These are phyloP conservation scores for Arthonia radiata DNA, from an alignment of 495 filamentous ascomycete genomes.

Conservation along the genomic window DNA sequence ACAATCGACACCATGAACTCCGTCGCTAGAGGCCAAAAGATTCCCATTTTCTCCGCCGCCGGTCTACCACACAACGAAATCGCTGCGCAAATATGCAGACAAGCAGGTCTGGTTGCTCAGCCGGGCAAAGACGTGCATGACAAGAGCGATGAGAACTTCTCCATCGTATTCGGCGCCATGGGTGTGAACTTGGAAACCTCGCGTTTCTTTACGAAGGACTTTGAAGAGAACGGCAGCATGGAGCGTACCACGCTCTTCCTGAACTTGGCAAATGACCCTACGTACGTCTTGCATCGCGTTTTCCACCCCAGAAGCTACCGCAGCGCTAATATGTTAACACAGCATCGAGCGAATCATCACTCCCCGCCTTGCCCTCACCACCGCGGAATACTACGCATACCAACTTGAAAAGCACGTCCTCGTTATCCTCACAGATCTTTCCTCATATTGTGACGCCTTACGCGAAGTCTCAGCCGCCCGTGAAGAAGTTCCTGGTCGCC, in stretches of 20 bases:
- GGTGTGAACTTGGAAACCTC: slow-evolving; percentile 99
- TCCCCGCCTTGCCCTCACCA: slow-evolving; percentile 91
- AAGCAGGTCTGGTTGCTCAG: slow-evolving; percentile 72
- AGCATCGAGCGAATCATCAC: slow-evolving; percentile 99
- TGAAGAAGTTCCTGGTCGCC: slow-evolving; percentile 98
- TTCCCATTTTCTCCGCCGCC: slow-evolving; percentile 95
- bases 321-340: slow-evolving; percentile 1
- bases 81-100: slow-evolving; percentile 88
- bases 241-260: slow-evolving; percentile 93
- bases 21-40: slow-evolving; percentile 97
- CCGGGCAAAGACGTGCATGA: slow-evolving; percentile 92
- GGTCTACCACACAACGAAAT: slow-evolving; percentile 99
- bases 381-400: slow-evolving; percentile 98
- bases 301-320: too few species aligned
- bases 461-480: slow-evolving; percentile 93
- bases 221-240: slow-evolving; percentile 97
- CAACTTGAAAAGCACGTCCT: slow-evolving; percentile 99
- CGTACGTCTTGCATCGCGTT: slow-evolving; percentile 27
- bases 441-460: slow-evolving; percentile 94
- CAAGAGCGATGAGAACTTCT: slow-evolving; percentile 96
- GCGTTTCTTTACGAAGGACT: slow-evolving; percentile 95
- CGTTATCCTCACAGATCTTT: slow-evolving; percentile 93
- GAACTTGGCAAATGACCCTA: slow-evolving; percentile 97
- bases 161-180: slow-evolving; percentile 97
- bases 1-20: slow-evolving; percentile 99